These are phyloP conservation scores for Cryptococcus wingfieldii DNA, from an alignment of 1,284 basidiomycete genomes.

Conservation along the genomic window DNA sequence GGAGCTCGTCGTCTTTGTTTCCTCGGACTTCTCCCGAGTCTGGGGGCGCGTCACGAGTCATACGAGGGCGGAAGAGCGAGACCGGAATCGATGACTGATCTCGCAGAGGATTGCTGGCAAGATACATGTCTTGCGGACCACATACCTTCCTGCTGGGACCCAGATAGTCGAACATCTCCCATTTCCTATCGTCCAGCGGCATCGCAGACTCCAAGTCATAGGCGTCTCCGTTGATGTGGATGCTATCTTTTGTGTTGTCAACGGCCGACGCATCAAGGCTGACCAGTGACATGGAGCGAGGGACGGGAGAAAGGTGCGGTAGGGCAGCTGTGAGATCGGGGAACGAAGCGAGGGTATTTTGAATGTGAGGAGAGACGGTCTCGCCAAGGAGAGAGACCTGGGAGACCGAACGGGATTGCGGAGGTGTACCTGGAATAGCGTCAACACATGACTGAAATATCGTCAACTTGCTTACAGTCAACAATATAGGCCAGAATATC, in stretches of 20 bases:
- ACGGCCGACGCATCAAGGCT: conserved; percentile 14
- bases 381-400: conserved; percentile 33
- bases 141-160: conserved; percentile 9
- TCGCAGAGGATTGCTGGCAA: conserved; percentile 23
- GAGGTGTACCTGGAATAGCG: conserved; percentile 21
- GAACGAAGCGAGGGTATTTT: conserved; percentile 14
- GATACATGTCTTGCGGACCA: conserved; percentile 31
- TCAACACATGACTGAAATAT: not conserved
- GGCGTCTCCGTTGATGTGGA: not conserved
- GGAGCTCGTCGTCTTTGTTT: not conserved
- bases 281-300: conserved; percentile 28
- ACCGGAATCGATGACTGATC: conserved; percentile 40
- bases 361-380: conserved; percentile 15
- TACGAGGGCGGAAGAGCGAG: conserved; percentile 33
- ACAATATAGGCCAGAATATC: conserved; percentile 36
- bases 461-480: conserved; percentile 21
- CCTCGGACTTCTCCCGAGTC: not conserved
- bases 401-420: conserved; percentile 18
- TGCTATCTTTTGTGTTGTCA: not conserved
- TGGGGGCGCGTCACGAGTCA: conserved; percentile 37
- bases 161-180: conserved; percentile 45
- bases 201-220: conserved; percentile 12
- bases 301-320: conserved; percentile 22
- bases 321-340: conserved; percentile 24
- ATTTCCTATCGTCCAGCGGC: conserved; percentile 41